Evolutionary conservation across 352 stramenopile species (phyloP).

Genomic region (Phytophthora syringae): DNA sequence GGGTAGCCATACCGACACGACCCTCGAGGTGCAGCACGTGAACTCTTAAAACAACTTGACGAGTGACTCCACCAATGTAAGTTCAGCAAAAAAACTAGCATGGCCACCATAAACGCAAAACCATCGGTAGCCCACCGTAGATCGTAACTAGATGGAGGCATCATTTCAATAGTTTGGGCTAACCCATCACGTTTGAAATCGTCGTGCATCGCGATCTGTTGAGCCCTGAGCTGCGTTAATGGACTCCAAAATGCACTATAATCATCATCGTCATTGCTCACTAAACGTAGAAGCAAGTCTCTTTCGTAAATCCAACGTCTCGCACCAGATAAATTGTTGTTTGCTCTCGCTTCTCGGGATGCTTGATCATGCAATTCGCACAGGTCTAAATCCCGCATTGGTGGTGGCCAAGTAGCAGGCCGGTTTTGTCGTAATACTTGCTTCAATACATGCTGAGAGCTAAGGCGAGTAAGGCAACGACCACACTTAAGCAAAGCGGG

Average conservation of each 20-base stretch:
- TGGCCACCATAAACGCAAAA: not conserved
- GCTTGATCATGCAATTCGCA: no score
- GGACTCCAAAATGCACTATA: not conserved
- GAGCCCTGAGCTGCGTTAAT: not conserved
- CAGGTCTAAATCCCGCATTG: no score
- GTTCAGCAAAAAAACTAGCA: not conserved
- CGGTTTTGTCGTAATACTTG: no score
- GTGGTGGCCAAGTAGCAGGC: no score
- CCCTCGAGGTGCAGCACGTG: not conserved
- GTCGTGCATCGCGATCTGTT: not conserved
- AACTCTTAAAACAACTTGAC: conserved; percentile 2
- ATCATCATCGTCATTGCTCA: not conserved
- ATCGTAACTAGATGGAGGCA: conserved; percentile 1
- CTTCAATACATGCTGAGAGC: no score
- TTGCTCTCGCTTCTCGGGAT: not conserved
- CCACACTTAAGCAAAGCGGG: no score
- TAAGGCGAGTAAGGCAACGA: no score
- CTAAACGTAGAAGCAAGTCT: not conserved
- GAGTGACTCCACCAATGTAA: conserved; percentile 2
- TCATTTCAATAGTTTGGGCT: not conserved
- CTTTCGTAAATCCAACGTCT: not conserved
- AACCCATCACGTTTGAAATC: not conserved
- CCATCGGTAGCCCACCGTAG: not conserved
- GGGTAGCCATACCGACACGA: not conserved
- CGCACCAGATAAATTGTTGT: not conserved